phyloP scores from a whole-genome alignment of 805 yeast genomes.

The Saccharomycopsis malanga region DNA sequence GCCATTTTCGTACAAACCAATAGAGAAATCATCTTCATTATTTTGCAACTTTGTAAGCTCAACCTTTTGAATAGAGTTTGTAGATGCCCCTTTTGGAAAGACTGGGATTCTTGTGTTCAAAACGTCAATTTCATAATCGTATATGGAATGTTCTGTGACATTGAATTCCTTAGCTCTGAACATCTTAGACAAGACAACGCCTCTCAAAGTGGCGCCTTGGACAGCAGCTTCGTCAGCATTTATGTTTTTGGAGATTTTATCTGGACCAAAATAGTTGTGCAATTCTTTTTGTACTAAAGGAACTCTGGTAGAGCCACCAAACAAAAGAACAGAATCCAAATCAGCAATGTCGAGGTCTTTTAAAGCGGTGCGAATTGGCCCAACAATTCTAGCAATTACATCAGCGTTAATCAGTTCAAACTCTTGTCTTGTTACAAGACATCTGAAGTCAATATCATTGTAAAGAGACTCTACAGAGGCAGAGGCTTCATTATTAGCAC shows the following conservation, averaged over 20 bases:
- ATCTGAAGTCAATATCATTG: conserved; percentile 67
- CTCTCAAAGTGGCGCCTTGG: conserved; percentile 81
- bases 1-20: conserved; percentile 23
- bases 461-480: conserved; percentile 69
- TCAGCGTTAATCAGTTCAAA: conserved; percentile 55
- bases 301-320: conserved; percentile 89
- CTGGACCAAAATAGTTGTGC: conserved; percentile 43
- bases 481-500: conserved; percentile 80
- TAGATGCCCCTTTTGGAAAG: conserved; percentile 42
- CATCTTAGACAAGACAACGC: conserved; percentile 62
- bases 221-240: conserved; percentile 96
- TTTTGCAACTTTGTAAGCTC: conserved; percentile 32
- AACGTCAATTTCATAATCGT: conserved; percentile 35
- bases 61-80: conserved; percentile 31
- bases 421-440: conserved; percentile 66
- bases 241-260: conserved; percentile 66
- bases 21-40: conserved; percentile 9
- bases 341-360: conserved; percentile 32
- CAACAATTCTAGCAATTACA: conserved; percentile 37
- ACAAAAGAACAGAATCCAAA: conserved; percentile 61
- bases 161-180: conserved; percentile 57
- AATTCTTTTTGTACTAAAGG: conserved; percentile 75
- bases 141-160: conserved; percentile 49
- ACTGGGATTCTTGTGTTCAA: conserved; percentile 24
- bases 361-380: conserved; percentile 52